Conservation (phyloP, 2,329 filamentous ascomycete genomes). For the Microascus cirrosus region DNA sequence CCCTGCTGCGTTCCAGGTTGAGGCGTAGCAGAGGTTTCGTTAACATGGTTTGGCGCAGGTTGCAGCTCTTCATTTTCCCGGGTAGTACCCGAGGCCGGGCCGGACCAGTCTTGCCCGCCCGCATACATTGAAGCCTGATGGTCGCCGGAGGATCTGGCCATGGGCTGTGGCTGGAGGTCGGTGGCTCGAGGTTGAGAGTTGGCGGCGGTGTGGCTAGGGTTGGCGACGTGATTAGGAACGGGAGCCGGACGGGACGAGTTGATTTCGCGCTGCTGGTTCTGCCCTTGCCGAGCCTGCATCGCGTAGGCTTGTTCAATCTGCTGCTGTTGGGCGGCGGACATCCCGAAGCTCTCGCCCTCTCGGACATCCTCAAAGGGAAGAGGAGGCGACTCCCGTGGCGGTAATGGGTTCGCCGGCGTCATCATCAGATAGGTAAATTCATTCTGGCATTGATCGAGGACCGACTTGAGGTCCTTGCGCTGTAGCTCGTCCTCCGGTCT, state of each 20-base stretch:
- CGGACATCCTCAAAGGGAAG: conserved; percentile 43
- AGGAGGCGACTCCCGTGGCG: conserved; percentile 51
- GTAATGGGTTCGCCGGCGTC: conserved; percentile 52
- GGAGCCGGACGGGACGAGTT: conserved; percentile 7
- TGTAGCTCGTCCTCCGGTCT: conserved; percentile 37
- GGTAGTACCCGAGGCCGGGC: conserved; percentile 12
- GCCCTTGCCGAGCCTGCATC: conserved; percentile 25
- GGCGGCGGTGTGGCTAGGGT: conserved; percentile 9
- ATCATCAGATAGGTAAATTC: conserved; percentile 61
- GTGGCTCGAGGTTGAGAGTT: conserved; percentile 19
- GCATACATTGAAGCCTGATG: conserved; percentile 25
- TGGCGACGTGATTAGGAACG: conserved; percentile 38
- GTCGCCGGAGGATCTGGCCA: conserved; percentile 42
- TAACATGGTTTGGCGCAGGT: neutral
- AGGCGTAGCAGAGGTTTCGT: neutral
- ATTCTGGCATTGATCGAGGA: conserved; percentile 53
- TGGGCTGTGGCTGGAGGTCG: conserved; percentile 34
- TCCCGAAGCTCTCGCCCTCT: conserved; percentile 30
- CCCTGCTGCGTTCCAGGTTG: neutral
- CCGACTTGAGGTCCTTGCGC: conserved; percentile 43
- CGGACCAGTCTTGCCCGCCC: conserved; percentile 19
- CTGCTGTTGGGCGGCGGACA: conserved; percentile 25
- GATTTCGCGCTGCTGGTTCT: conserved; percentile 2
- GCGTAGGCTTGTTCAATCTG: conserved; percentile 15
- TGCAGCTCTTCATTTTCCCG: conserved; percentile 7